Evolutionary conservation across 1,139 yeast species (phyloP), one percentile per base, ranked within the genome.

Genomic region (Taphrina pruni): DNA sequence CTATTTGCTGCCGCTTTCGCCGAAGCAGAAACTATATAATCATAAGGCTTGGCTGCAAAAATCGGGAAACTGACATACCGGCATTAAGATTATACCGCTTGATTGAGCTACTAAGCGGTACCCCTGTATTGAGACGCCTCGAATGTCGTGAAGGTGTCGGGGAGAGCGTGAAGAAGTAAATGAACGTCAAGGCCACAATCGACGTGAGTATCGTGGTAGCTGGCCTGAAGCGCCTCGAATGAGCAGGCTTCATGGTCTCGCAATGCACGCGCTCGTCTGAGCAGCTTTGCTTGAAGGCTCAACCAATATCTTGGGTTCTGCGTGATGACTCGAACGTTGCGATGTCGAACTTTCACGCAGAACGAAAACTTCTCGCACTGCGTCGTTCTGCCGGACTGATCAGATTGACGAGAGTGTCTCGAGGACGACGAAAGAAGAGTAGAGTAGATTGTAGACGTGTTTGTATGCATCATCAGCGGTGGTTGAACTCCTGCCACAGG

Each of bases 1-100:
- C 84, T 85, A 77, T 90, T 89, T 71, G 50, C 60, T 12, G 35
- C 50, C 9, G 71, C 64, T 26, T 52, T 38, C 7, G 50, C 60
- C 6, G 69, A 60, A 17, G 69, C 71, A 35, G 52, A 46, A n/a
- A 69, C 60, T 41, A 38, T 46, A 17, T 41, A 12, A n/a, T 26
- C 36, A 38, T 45, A 2, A 45, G 62, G 1, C 7, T 11, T 14
- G 35, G 35, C 17, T 43, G 51, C 20, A 21, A 20, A 20, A 39
- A 9, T 9, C 45, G 2, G 4, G 2, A 9, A 14, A 41, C 4
- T 12, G 43, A 43, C 54, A 4, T 45, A 46, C 62, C 62, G n/a
- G 62, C 62, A 46, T 58, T 57, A 11, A 64, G 55, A 36, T 64
- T 41, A 21, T 64, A 64, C 35, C 61, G 60, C 38, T 64, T 64